A percentile compares a stretch with the other conserved stretches of the same genome.
Evolutionary conservation across 2,329 filamentous ascomycete species (phyloP).

Genomic region (Gremmenia infestans): DNA sequence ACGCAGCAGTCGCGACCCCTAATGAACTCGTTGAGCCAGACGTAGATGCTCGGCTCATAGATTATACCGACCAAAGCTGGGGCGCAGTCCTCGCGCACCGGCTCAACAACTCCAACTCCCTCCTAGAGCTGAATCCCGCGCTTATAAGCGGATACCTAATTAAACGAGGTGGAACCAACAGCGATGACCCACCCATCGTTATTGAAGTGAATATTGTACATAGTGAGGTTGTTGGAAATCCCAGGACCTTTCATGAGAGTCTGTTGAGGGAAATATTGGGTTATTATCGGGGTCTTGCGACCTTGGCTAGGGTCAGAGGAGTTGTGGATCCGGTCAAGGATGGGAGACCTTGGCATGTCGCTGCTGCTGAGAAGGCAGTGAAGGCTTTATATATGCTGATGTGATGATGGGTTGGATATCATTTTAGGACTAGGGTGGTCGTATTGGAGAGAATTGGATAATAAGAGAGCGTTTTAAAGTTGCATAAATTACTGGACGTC

Average conservation of each 20-base stretch:
- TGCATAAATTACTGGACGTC: background rate
- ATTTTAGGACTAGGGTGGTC: background rate
- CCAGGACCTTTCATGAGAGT: conserved; percentile 47
- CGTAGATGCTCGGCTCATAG: conserved; percentile 64
- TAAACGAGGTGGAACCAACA: conserved; percentile 52
- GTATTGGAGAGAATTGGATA: background rate
- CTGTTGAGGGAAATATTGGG: conserved; percentile 65
- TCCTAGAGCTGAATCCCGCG: conserved; percentile 51
- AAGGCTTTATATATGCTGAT: conserved; percentile 60
- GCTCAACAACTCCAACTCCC: conserved; percentile 53
- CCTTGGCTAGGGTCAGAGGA: conserved; percentile 63
- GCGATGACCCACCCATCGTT: conserved; percentile 53
- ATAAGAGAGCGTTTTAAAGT: background rate
- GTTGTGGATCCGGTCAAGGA: conserved; percentile 54
- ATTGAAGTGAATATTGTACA: conserved; percentile 64
- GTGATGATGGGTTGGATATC: conserved; percentile 33
- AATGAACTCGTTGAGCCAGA: conserved; percentile 49
- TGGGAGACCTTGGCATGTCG: conserved; percentile 74
- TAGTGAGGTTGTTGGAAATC: conserved; percentile 34
- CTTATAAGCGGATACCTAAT: conserved; percentile 62
- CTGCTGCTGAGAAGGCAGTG: conserved; percentile 64
- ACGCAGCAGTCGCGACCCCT: conserved; percentile 16
- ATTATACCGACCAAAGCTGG: conserved; percentile 72
- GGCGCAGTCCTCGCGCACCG: conserved; percentile 65
- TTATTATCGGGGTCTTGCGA: conserved; percentile 63